These are phyloP conservation scores for Fonsecaea multimorphosa DNA, from an alignment of 2,329 filamentous ascomycete genomes.

Conservation along the genomic window DNA sequence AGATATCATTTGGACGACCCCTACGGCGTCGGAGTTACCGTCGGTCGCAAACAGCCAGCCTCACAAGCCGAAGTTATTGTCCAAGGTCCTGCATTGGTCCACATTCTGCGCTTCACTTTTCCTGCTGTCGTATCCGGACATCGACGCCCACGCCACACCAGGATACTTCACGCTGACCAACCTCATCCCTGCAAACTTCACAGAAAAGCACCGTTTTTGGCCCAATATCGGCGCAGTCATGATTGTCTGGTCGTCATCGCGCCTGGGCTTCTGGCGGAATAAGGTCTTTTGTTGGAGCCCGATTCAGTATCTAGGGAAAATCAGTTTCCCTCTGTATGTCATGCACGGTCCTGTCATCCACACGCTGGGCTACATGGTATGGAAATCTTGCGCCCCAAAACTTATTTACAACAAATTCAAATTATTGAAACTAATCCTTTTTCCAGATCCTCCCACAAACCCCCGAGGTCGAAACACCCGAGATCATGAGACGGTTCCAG, in stretches of 20 bases:
- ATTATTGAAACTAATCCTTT: slow-evolving; percentile 8
- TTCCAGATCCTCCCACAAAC: slow-evolving; percentile 45
- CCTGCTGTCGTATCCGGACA: slow-evolving; percentile 50
- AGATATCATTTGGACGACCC: slow-evolving; percentile 40
- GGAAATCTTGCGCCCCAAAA: slow-evolving; percentile 33
- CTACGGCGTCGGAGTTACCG: slow-evolving; percentile 21
- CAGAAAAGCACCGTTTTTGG: slow-evolving; percentile 53
- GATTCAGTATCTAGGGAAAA: slow-evolving; percentile 55
- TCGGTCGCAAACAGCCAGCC: neutral
- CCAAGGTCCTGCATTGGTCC: slow-evolving; percentile 43
- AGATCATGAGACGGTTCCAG: slow-evolving; percentile 45
- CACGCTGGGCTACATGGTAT: slow-evolving; percentile 50
- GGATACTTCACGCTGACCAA: slow-evolving; percentile 50
- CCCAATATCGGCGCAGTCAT: slow-evolving; percentile 52
- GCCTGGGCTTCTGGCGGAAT: slow-evolving; percentile 48
- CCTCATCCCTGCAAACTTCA: slow-evolving; percentile 50
- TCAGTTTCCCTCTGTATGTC: slow-evolving; percentile 56
- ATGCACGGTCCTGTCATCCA: slow-evolving; percentile 55
- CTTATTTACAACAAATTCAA: no score
- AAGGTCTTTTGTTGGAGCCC: slow-evolving; percentile 50
- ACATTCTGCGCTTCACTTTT: slow-evolving; percentile 51
- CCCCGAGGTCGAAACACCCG: slow-evolving; percentile 41
- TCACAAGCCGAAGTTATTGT: neutral
- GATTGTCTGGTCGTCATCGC: slow-evolving; percentile 52
- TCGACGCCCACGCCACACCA: slow-evolving; percentile 48